Evolutionary conservation across 108 stramenopile genomes (phyloP).

Genomic region (Cylindrotheca closterium): DNA sequence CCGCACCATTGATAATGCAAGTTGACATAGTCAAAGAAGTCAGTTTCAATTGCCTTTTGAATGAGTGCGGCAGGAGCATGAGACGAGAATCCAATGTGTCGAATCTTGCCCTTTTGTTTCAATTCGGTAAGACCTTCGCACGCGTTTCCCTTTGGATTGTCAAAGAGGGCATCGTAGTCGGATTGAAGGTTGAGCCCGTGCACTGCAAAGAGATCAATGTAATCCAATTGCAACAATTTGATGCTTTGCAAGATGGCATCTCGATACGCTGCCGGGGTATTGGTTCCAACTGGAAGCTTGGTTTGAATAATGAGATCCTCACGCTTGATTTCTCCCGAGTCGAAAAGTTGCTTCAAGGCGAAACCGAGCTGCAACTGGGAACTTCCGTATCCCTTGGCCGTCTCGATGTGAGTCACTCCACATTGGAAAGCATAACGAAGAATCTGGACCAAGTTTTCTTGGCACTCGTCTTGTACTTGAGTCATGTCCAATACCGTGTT

Average conservation of each 20-base stretch:
- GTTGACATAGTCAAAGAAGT: constrained; percentile 85
- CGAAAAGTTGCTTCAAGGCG: constrained; percentile 71
- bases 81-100: constrained; percentile 84
- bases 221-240: constrained; percentile 62
- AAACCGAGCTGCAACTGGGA: constrained; percentile 78
- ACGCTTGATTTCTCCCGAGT: constrained; percentile 57
- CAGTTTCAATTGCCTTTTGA: constrained; percentile 58
- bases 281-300: constrained; percentile 57
- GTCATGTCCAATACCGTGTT: constrained; percentile 27
- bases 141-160: constrained; percentile 44
- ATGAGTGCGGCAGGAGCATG: constrained; percentile 82
- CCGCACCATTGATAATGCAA: constrained; percentile 89
- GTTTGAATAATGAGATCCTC: constrained; percentile 91
- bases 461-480: constrained; percentile 62
- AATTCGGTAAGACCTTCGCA: constrained; percentile 66
- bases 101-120: constrained; percentile 67
- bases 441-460: constrained; percentile 74
- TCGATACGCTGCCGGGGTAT: constrained; percentile 50
- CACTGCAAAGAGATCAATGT: constrained; percentile 85
- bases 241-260: constrained; percentile 54
- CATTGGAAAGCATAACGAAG: constrained; percentile 59
- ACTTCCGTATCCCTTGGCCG: constrained; percentile 80
- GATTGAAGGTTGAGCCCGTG: constrained; percentile 80
- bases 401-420: constrained; percentile 93
- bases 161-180: constrained; percentile 65